Conservation (phyloP, 2,329 filamentous ascomycete species). For the Colletotrichum sp. region DNA sequence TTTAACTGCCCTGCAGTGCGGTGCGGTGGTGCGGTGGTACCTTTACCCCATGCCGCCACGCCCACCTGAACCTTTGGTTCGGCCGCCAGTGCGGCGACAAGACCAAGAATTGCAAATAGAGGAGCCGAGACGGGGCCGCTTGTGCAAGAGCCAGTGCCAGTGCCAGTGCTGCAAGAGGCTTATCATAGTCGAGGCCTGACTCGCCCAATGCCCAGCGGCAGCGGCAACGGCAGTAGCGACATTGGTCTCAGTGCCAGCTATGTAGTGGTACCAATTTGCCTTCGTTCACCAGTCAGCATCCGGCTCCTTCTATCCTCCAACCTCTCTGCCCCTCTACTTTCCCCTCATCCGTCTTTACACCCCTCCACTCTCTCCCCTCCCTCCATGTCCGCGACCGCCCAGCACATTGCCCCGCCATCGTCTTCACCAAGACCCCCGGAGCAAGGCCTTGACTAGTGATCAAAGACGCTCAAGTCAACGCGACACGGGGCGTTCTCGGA, state of each 20-base stretch:
- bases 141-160: conserved; percentile 8
- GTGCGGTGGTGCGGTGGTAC: not conserved
- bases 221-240: not conserved
- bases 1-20: not conserved
- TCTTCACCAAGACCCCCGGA: conserved; percentile 2
- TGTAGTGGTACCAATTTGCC: not conserved
- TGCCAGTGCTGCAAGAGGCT: conserved; percentile 3
- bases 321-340: not conserved
- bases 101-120: conserved; percentile 1
- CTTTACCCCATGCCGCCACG: not conserved
- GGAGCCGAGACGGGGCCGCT: not conserved
- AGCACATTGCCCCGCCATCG: conserved; percentile 11
- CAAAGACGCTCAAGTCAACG: not conserved
- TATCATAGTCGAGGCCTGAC: conserved; percentile 22
- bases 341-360: not conserved
- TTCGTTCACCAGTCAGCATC: not conserved
- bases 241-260: not conserved
- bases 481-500: conserved; percentile 15
- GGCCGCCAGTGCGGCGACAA: conserved; percentile 9
- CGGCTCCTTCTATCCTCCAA: not conserved
- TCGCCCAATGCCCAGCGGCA: conserved; percentile 14
- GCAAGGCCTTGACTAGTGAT: conserved; percentile 12
- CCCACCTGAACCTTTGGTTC: conserved; percentile 8
- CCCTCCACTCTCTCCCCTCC: not conserved
- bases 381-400: not conserved